Percentiles rank a stretch among this genome's conserved stretches.
phyloP scores from a whole-genome alignment of 345 rosid genomes.

The Conringia planisiliqua region DNA sequence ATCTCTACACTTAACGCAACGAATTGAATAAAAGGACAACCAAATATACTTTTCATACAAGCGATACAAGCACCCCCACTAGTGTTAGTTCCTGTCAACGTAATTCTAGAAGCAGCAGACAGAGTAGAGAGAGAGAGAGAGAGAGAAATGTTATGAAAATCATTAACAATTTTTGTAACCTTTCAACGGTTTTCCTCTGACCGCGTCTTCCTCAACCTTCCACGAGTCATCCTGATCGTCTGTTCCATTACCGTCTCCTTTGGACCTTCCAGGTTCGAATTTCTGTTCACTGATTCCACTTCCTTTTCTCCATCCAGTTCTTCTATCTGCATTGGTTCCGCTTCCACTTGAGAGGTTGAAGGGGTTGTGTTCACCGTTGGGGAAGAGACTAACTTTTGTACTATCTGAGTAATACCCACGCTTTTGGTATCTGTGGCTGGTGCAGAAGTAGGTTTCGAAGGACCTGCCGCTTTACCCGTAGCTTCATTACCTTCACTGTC shows the following conservation, averaged over 20 bases:
- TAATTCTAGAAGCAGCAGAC: conserved; percentile 8
- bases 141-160: conserved; percentile 5
- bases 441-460: conserved; percentile 34
- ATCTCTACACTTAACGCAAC: conserved; percentile 13
- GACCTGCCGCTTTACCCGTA: conserved; percentile 35
- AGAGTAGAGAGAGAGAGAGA: not conserved
- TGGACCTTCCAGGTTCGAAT: conserved; percentile 33
- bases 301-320: conserved; percentile 35
- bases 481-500: conserved; percentile 47
- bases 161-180: not conserved
- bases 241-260: conserved; percentile 60
- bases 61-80: conserved; percentile 19
- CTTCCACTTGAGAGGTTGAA: conserved; percentile 35
- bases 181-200: conserved; percentile 38
- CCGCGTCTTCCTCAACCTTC: conserved; percentile 49
- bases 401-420: conserved; percentile 22
- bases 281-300: conserved; percentile 34
- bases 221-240: conserved; percentile 43
- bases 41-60: conserved; percentile 24
- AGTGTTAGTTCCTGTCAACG: conserved; percentile 7
- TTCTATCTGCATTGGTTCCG: conserved; percentile 51
- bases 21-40: not conserved
- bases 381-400: conserved; percentile 47
- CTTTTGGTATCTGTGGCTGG: conserved; percentile 29
- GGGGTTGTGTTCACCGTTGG: conserved; percentile 32